Base-by-base conservation (phyloP, 2,329 filamentous ascomycete species). In the Talaromyces piceae region DNA sequence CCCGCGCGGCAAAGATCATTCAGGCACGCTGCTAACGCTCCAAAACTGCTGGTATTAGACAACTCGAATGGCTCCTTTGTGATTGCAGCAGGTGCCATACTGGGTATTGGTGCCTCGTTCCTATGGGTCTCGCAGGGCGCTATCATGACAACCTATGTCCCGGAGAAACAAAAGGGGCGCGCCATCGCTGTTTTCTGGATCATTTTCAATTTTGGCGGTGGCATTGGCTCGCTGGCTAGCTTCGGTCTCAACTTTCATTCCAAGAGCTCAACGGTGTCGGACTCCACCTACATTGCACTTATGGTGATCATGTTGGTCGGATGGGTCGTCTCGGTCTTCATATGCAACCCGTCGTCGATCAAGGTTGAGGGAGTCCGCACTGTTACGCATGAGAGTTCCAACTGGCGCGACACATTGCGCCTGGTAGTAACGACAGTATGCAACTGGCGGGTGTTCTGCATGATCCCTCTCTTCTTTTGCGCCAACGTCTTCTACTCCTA, bases 401-500 rank as follows among this genome's bases (percentile, higher is more conserved):
- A 68, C 49, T 70, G 67, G 58, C 63, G 64, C 1, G 53, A n/a
- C n/a, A n/a, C n/a, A n/a, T n/a, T n/a, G n/a, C n/a, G n/a, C n/a
- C n/a, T n/a, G n/a, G n/a, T n/a, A n/a, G n/a, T n/a, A n/a, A n/a
- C n/a, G n/a, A n/a, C n/a, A n/a, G n/a, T n/a, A n/a, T n/a, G n/a
- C n/a, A n/a, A 73, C 46, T 75, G 74, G 73, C 68, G 72, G 18
- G 70, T 78, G 0, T 57, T 72, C 6, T 74, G 67, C 55, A 71
- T 79, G 61, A 67, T 79, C 41, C 77, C 77, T 8, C 69, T 80
- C 53, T 80, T 80, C 67, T 79, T 78, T 61, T 71, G 69, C 28
- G 74, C 75, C 59, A 77, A 78, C 60, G 68, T 74, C 54, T 78
- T 78, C 57, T 78, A 78, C 63, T 73, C 73, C 52, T 78, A 78